Percentiles rank a stretch among this genome's conserved stretches.
phyloP scores from a whole-genome alignment of 345 rosid species.

The Trapa bicornis region DNA sequence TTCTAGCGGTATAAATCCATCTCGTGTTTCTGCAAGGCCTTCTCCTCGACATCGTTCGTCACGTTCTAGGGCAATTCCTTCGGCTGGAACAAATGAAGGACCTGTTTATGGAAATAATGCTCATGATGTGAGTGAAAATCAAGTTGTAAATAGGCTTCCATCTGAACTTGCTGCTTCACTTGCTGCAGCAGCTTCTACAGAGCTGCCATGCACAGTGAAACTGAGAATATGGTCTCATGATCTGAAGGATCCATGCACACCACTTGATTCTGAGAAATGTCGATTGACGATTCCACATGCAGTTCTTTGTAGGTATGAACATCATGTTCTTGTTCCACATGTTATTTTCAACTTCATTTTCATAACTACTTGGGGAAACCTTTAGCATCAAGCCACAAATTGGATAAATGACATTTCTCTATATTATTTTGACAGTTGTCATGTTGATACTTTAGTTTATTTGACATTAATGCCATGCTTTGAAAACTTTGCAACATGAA shows the following conservation, averaged over 20 bases:
- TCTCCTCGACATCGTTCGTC: slow-evolving; percentile 22
- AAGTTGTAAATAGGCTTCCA: slow-evolving; percentile 51
- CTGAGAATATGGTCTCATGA: slow-evolving; percentile 83
- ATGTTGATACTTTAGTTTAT: background rate
- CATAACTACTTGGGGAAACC: background rate
- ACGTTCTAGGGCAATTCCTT: slow-evolving; percentile 17
- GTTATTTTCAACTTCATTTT: background rate
- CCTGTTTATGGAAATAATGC: slow-evolving; percentile 15
- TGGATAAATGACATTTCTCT: background rate
- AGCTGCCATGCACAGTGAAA: slow-evolving; percentile 91
- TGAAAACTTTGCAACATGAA: background rate
- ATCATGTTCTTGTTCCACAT: no score
- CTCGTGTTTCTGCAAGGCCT: slow-evolving; percentile 27
- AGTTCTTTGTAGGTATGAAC: slow-evolving; percentile 79
- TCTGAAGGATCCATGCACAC: slow-evolving; percentile 53
- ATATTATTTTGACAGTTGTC: background rate
- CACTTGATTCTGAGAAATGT: slow-evolving; percentile 50
- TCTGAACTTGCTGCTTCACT: slow-evolving; percentile 69
- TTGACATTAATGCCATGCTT: background rate
- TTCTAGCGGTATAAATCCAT: slow-evolving; percentile 10
- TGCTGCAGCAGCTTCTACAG: slow-evolving; percentile 78
- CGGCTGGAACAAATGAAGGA: slow-evolving; percentile 17
- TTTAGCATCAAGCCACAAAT: background rate
- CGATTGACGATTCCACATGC: slow-evolving; percentile 76
- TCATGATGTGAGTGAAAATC: slow-evolving; percentile 26